Evolutionary conservation across 192 early-diverging fungal species (phyloP).

Genomic region (Rhizophagus clarus): DNA sequence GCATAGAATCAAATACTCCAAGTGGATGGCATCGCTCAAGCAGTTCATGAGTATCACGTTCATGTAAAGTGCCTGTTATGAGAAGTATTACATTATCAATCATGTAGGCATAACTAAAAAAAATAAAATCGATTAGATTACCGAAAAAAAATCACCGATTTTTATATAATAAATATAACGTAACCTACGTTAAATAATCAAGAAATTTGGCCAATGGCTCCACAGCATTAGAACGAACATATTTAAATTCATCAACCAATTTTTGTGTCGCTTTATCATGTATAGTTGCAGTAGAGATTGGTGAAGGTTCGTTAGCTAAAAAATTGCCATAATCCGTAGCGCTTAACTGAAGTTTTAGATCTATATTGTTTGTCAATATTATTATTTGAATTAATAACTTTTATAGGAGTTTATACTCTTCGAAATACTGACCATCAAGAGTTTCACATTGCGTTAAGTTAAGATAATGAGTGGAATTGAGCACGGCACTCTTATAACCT

Average conservation of each 20-base stretch:
- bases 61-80: conserved; percentile 97
- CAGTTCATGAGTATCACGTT: conserved; percentile 96
- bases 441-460: conserved; percentile 99
- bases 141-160: neutral
- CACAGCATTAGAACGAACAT: conserved; percentile 82
- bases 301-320: conserved; percentile 95
- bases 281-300: conserved; percentile 90
- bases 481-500: conserved; percentile 88
- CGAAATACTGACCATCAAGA: conserved; percentile 73
- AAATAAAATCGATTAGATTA: conserved; percentile 17
- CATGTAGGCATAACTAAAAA: conserved; percentile 91
- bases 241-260: conserved; percentile 91
- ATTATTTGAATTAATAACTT: neutral
- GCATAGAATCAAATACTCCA: conserved; percentile 97
- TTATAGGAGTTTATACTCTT: neutral
- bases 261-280: conserved; percentile 87
- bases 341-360: conserved; percentile 91
- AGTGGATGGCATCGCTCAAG: conserved; percentile 97
- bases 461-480: conserved; percentile 79
- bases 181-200: conserved; percentile 93
- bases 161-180: neutral
- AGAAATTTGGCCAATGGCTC: conserved; percentile 87
- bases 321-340: conserved; percentile 95
- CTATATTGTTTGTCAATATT: conserved; percentile 43
- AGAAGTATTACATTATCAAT: conserved; percentile 99